Percentiles rank a stretch among this genome's conserved stretches.
These are phyloP conservation scores for Trichoderma semiorbis DNA, from an alignment of 2,329 filamentous ascomycete genomes.

Conservation along the genomic window DNA sequence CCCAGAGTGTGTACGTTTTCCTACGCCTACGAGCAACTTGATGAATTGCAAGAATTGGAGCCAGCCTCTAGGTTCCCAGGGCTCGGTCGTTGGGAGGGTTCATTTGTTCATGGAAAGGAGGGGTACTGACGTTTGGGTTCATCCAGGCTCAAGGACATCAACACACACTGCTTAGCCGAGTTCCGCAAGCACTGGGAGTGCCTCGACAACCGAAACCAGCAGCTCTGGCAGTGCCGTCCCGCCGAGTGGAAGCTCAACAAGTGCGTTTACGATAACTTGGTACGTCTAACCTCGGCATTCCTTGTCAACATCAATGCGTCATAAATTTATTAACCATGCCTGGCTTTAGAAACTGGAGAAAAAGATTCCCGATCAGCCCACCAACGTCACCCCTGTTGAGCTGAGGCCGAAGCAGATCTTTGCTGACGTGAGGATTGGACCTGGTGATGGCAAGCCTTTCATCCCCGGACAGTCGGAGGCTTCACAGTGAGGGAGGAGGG, in stretches of 20 bases:
- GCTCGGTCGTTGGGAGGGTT: neutral
- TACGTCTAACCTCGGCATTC: slow-evolving; percentile 48
- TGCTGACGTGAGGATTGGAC: slow-evolving; percentile 49
- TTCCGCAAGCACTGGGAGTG: slow-evolving; percentile 95
- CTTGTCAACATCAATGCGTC: neutral
- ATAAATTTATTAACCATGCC: neutral
- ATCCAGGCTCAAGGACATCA: slow-evolving; percentile 83
- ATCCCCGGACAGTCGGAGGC: slow-evolving; percentile 33
- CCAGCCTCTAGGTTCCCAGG: neutral
- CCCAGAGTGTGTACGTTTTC: slow-evolving; percentile 81
- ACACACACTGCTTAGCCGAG: slow-evolving; percentile 85
- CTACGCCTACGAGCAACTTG: neutral
- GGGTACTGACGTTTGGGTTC: slow-evolving; percentile 1
- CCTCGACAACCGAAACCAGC: slow-evolving; percentile 95
- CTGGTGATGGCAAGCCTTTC: slow-evolving; percentile 44
- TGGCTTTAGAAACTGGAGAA: slow-evolving; percentile 71
- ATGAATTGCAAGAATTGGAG: neutral
- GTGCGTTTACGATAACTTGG: slow-evolving; percentile 94
- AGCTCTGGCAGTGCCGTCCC: slow-evolving; percentile 91
- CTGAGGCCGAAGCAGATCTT: slow-evolving; percentile 64
- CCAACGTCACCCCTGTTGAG: slow-evolving; percentile 69
- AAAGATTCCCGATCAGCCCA: slow-evolving; percentile 69
- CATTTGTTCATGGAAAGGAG: neutral
- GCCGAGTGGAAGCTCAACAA: slow-evolving; percentile 87
- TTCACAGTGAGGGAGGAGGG: slow-evolving; percentile 34